Evolutionary conservation across 2,329 filamentous ascomycete genomes (phyloP), one percentile per base, ranked within the genome.

Genomic region (Pseudonectria buxi): DNA sequence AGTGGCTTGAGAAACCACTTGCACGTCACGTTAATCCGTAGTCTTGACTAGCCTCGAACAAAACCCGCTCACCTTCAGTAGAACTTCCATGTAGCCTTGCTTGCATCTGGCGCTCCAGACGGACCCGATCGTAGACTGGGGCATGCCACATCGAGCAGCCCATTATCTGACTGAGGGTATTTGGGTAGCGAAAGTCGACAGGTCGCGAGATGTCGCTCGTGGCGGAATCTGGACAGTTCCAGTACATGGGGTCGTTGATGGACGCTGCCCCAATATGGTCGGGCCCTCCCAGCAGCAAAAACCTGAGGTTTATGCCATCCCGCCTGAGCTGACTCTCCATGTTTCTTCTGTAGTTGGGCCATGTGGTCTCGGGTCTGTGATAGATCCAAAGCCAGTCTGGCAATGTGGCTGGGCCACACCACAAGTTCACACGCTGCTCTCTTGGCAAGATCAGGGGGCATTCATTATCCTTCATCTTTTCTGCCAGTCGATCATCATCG

Each of bases 341-440:
- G 2, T 37, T 18, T 2, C 15, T 1, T 1, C 44, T 47, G 15
- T 56, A 44, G 1, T 5, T 11, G 0, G 18, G 11, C 49, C 53
- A 55, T 14, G 34, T 31, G 0, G 16, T 25, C 22, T 51, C 44
- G 2, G 46, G 32, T 2, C 32, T 32, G 7, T 49, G 41, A 22
- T 50, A 55, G 2, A 55, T 35, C 52, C 53, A 58, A 0, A 41
- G 41, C 46, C 53, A 53, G n/a, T 54, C 40, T 0, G 39, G 37
- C 1, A 47, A 41, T 3, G 39, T 28, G 1, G 26, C 36, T 0
- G 35, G 14, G 2, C 44, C 43, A 1, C 41, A 35, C 57, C 58
- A 61, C 4, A 61, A 49, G 9, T 26, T 33, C 4, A 37, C 37
- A 14, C 58, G 46, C 26, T 56, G 41, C 10, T 37, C 25, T 14